Evolutionary conservation across 768 basidiomycete species (phyloP), one percentile per base, ranked within the genome.

Genomic region (Termitomyces titanicus): DNA sequence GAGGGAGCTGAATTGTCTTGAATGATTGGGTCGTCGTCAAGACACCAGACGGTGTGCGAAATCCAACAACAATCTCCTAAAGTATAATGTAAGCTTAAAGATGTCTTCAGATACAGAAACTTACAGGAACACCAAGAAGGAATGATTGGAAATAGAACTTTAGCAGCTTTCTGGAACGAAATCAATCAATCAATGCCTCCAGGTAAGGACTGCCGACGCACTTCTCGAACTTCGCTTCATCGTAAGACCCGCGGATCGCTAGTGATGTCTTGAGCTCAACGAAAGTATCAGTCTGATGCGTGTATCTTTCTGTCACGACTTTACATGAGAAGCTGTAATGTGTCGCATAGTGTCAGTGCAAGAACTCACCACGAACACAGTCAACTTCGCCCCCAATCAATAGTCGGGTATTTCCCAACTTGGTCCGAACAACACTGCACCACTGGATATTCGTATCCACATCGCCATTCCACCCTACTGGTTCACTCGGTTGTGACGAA

Each of bases 131-230:
- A 47, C 93, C 94, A 51, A 95, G 81, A 25, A 95, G 79, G 69
- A 92, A 94, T 1, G 92, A 94, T 64, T 95, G 93, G 57, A 93
- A 83, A 75, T 94, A 94, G 70, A 92, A 92, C 64, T 92, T 94
- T 55, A 95, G 81, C n/a, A 95, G 73, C 66, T 95, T 95, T 68
- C 89, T 93, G 66, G 49, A 53, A 52, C 42, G 37, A 54, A 33
- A 53, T 61, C n/a, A 57, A 51, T 34, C 8, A 29, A n/a, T n/a
- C n/a, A 20, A 39, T 25, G 7, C 34, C 47, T 18, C 20, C 33
- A 35, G 51, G 37, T 29, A 39, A 42, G n/a, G 25, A 47, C 38
- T 22, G 31, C 34, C 43, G 5, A 59, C 79, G 53, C 64, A 92
- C 93, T 85, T 86, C 71, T 94, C 91, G 60, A 95, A 95, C 52